Base-by-base conservation (phyloP, 1,284 basidiomycete species). In the Trametes versicolor region DNA sequence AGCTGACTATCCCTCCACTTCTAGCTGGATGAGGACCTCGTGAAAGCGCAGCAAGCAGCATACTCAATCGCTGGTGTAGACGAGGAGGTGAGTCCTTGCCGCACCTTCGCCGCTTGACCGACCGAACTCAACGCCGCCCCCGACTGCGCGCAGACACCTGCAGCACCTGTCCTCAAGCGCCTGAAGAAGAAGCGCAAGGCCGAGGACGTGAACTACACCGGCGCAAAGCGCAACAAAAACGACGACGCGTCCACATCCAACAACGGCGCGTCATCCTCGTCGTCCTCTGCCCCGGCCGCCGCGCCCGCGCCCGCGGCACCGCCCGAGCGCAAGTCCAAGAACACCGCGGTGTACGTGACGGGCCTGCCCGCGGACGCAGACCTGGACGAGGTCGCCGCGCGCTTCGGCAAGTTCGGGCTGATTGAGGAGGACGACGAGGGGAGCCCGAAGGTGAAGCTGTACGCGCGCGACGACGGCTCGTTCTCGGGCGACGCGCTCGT, bases 401-500 rank as follows among this genome's bases (percentile, higher is more conserved):
- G 93, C 12, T 99, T 99, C 77, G 89, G 90, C 32, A 95, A 90
- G 74, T 98, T 92, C 71, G 97, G 97, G 10, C 87, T 99, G 27
- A 88, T 99, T 63, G 91, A 98, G 75, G 94, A 98, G 74, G 96
- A 96, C 71, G 92, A 97, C 72, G 82, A 90, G 15, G 96, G 95
- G 13, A 85, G 93, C 60, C 91, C 93, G 15, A 93, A 97, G 71
- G 87, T 99, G 76, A 98, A 99, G 82, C 85, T 99, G 81, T 99
- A 99, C 78, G 90, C 92, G 60, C 89, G 89, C 67, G 94, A 94
- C 2, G 90, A 94, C 66, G 96, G 96, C n/a, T 79, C 84, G 37
- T 99, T 99, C 79, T 98, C 90, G 73, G 97, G 98, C 37, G 97
- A 99, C 70, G 97, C 97, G 1, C 81, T 99, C 67, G 91, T 99